These are phyloP conservation scores for Ascomycota sp. DNA, from an alignment of 2,329 filamentous ascomycete genomes.

Conservation along the genomic window DNA sequence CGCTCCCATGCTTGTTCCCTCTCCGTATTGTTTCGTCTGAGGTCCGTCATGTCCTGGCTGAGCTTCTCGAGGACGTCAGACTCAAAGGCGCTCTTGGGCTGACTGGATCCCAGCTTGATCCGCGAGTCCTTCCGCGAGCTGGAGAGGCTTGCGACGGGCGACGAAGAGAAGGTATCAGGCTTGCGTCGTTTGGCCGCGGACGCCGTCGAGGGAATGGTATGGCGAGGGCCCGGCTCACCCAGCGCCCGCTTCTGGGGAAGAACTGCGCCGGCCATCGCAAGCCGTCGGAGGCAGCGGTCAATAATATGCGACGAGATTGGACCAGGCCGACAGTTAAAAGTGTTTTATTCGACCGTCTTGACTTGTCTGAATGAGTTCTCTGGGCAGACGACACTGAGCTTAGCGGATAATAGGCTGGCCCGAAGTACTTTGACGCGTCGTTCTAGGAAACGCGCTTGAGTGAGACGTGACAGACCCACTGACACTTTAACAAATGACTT, in stretches of 20 bases:
- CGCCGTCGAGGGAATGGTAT: conserved; percentile 35
- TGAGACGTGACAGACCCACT: conserved; percentile 17
- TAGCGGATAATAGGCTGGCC: background rate
- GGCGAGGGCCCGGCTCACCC: conserved; percentile 41
- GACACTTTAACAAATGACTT: conserved; percentile 1
- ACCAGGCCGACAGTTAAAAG: background rate
- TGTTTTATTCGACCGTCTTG: background rate
- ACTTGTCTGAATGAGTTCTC: background rate
- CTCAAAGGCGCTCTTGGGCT: conserved; percentile 80
- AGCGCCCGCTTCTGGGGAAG: conserved; percentile 53
- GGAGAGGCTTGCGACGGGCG: conserved; percentile 32
- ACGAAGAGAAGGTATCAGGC: conserved; percentile 39
- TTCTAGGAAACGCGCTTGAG: conserved; percentile 12
- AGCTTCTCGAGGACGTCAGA: conserved; percentile 86
- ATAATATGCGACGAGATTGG: background rate
- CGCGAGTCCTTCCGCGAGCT: conserved; percentile 40
- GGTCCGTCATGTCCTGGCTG: conserved; percentile 70
- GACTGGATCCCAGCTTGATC: conserved; percentile 44
- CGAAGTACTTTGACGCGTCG: background rate
- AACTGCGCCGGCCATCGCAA: conserved; percentile 24
- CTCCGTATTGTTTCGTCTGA: conserved; percentile 73
- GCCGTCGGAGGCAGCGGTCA: background rate
- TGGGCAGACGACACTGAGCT: background rate
- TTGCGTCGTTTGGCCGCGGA: conserved; percentile 59
- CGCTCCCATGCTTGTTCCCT: conserved; percentile 82